Evolutionary conservation across 305 asterid species (phyloP), one percentile per base, ranked within the genome.

Genomic region (Nicotiana rustica): DNA sequence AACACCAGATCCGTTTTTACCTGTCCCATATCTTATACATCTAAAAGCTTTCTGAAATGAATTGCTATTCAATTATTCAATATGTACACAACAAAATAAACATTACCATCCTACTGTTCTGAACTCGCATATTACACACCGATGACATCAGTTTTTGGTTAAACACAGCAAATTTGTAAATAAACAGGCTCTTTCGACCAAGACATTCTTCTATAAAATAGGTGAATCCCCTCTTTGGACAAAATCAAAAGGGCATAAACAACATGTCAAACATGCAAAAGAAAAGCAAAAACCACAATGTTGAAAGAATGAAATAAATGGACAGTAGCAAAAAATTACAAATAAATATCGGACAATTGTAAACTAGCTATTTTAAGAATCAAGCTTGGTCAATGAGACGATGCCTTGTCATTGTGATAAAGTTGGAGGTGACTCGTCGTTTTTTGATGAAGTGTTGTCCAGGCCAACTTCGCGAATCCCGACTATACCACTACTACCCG

Each of bases 231-330:
- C 38, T 65, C 69, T 29, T 29, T 12, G 36, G 13, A 10, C 13
- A 29, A 36, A 29, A 25, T 65, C n/a, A 21, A 62, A 21, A 21
- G n/a, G 38, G 21, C 61, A 19, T 71, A 5, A 44, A 3, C 2
- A 71, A 44, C 62, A 71, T 71, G 79, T 71, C 41, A 71, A 71
- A 13, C 61, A 71, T 47, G 49, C 41, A 73, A 55, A 75, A 55
- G 0, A 71, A 73, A 49, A 10, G 78, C 12, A 69, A 44, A 31
- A 41, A 49, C 35, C 68, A 87, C 84, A 86, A 61, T 83, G 82
- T 79, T 68, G 77, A 90, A 91, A 87, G 89, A 92, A 92, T 90
- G 85, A 89, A 88, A 88, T 85, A 79, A 90, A 89, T 84, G 86
- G 85, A 80, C 78, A 81, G 75, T 84, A 79, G 82, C 81, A 1